Base-by-base conservation (phyloP, 2,329 filamentous ascomycete species). In the Alternaria alternata region DNA sequence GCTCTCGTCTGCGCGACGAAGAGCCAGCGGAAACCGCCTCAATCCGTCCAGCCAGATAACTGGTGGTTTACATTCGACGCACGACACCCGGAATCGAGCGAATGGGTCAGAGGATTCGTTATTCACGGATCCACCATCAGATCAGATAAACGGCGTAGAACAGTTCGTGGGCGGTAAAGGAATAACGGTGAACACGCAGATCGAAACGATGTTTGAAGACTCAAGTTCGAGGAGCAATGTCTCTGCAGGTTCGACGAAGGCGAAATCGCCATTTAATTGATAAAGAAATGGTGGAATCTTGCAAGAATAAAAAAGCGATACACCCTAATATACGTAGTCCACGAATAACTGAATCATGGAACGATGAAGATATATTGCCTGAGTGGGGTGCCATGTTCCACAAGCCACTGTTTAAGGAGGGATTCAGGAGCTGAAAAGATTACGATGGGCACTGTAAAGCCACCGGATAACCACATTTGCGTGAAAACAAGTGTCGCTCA, bases 51-150 rank as follows among this genome's bases (percentile, higher is more conserved):
- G 41, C 5, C 8, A 57, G 14, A 52, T 28, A 11, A n/a, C 49
- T 18, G 55, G 55, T 18, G 55, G 55, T 8, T 41, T 57, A 16
- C 55, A 34, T 18, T 54, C 46, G 20, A 36, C 46, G 1, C 46
- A 49, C 46, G 32, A 49, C 1, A 49, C 60, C 2, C 49, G 49
- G 8, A 34, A 38, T 6, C 51, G 61, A 28, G 51, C 60, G 22
- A 63, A 66, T 26, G 63, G 63, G 11, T 66, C 65, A 4, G 65
- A 66, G 30, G 63, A 66, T n/a, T 64, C 65, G 38, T 42, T 67
- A 12, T 63, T 67, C 9, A 53, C 61, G 0, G 52, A 59, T 44
- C 57, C 46, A 36, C 32, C 46, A 1, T 49, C 46, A 5, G 46
- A 49, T 49, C 46, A 49, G n/a, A n/a, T 20, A 38, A 32, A 44